Conservation (phyloP, 1,284 basidiomycete genomes). For the Chiua sp. region DNA sequence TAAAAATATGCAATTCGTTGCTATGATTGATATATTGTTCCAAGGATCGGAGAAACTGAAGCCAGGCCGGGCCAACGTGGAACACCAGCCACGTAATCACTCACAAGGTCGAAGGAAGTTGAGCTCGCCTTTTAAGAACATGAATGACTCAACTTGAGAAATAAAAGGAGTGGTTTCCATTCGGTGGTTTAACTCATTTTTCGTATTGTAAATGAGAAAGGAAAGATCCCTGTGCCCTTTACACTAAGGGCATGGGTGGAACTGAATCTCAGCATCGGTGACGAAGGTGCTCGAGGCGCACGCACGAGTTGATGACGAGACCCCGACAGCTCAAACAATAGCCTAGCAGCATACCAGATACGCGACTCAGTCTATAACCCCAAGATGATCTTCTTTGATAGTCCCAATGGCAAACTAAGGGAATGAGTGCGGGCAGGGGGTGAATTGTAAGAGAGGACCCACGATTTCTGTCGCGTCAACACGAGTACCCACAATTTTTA, state of each 20-base stretch:
- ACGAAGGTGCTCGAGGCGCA: constrained; percentile 2
- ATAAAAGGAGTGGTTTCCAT: neutral
- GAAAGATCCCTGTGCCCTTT: neutral
- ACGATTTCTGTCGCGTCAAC: constrained; percentile 98
- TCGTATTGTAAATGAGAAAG: neutral
- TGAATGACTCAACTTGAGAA: neutral
- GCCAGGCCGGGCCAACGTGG: neutral
- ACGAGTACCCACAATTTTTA: constrained; percentile 97
- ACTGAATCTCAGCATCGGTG: neutral
- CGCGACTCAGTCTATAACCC: constrained; percentile 68
- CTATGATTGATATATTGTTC: neutral
- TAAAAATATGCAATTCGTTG: neutral
- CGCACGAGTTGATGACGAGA: constrained; percentile 3
- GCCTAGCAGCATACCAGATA: neutral
- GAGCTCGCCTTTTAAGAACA: neutral
- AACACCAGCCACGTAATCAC: neutral
- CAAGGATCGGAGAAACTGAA: neutral
- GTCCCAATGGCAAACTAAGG: constrained; percentile 89
- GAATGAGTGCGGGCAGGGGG: constrained; percentile 1
- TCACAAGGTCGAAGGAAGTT: neutral
- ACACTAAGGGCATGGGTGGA: neutral
- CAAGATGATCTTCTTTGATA: constrained; percentile 94
- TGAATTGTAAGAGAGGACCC: constrained; percentile 46
- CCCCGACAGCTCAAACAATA: constrained; percentile 1
- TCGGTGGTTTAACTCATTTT: neutral